Conservation (phyloP, 2,329 filamentous ascomycete species). For the Exophiala xenobiotica region DNA sequence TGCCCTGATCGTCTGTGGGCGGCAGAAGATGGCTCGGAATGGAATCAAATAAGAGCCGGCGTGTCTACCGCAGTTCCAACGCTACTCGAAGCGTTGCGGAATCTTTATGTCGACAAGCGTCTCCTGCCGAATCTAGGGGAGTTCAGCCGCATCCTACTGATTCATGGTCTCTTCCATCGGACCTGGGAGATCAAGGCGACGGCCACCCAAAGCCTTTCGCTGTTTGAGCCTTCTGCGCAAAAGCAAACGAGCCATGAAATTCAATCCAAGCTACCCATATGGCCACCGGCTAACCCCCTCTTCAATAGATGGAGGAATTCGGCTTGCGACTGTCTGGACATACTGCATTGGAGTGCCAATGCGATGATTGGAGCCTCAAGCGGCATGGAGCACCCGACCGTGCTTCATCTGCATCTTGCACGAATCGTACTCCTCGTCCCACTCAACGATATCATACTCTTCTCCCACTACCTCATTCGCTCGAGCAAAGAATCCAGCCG, state of each 20-base stretch:
- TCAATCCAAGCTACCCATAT: constrained; percentile 37
- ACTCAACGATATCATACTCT: constrained; percentile 43
- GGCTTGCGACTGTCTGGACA: constrained; percentile 49
- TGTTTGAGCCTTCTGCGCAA: constrained; percentile 44
- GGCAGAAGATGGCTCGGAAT: constrained; percentile 35
- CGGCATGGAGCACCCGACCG: constrained; percentile 55
- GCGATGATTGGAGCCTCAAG: constrained; percentile 48
- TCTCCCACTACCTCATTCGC: constrained; percentile 40
- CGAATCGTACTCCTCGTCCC: constrained; percentile 54
- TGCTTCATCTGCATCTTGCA: constrained; percentile 56
- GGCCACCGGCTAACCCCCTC: constrained; percentile 47
- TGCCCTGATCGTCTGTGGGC: constrained; percentile 45
- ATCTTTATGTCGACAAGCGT: constrained; percentile 51
- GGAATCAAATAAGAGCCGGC: constrained; percentile 28
- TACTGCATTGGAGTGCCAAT: constrained; percentile 60
- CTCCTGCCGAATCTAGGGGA: constrained; percentile 47
- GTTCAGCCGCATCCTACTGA: constrained; percentile 50
- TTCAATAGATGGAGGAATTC: constrained; percentile 48
- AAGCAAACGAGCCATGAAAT: constrained; percentile 40
- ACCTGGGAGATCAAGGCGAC: constrained; percentile 50
- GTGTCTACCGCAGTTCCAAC: constrained; percentile 21
- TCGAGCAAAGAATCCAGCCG: constrained; percentile 25
- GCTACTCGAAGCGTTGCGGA: constrained; percentile 39
- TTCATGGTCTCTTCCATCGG: constrained; percentile 51
- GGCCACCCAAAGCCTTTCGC: constrained; percentile 45